Base-by-base conservation (phyloP, 805 yeast species). In the Danielia reshetovae region DNA sequence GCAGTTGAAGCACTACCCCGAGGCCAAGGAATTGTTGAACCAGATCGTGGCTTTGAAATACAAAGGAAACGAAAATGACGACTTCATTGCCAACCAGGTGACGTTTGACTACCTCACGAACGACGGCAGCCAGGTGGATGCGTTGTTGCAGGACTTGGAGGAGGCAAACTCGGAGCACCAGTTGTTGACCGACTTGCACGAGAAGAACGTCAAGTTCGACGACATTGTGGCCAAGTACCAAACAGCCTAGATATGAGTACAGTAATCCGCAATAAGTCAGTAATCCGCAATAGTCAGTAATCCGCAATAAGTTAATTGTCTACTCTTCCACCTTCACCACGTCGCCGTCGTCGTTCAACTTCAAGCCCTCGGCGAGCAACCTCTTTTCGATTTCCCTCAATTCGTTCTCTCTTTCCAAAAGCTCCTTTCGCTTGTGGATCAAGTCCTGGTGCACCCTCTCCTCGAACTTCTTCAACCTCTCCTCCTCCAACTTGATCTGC, bases 381-480 rank as follows among this genome's bases (percentile, higher is more conserved):
- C 86, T 67, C 52, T 75, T 81, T 53, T 80, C 96, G 47, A 87
- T 83, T 46, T 83, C 90, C 50, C 78, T 79, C 55, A 87, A 72
- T 59, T 88, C 96, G 51, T 78, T 75, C 60, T 88, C 97, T 54
- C 95, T 77, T 46, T 80, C 84, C 55, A 84, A 71, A 42, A 88
- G 74, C 60, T 88, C 96, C 52, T 81, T 79, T 49, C 93, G 74
- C 68, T 88, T 85, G 57, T 73, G 71, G 54, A 83, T 68, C 56
- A 88, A 70, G 59, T 87, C 96, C 54, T 81, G 85, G 62, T 88
- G 96, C 17, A 88, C 94, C 49, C 93, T 72, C 60, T 81, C 87
- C 63, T 88, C 96, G 57, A 85, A 85, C 28, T 85, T 84, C 52
- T 74, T 80, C 54, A 88, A 72, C 62, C 94, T 76, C 62, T 85